Conservation (phyloP, 495 filamentous ascomycete genomes). For the Echria macrotheca region DNA sequence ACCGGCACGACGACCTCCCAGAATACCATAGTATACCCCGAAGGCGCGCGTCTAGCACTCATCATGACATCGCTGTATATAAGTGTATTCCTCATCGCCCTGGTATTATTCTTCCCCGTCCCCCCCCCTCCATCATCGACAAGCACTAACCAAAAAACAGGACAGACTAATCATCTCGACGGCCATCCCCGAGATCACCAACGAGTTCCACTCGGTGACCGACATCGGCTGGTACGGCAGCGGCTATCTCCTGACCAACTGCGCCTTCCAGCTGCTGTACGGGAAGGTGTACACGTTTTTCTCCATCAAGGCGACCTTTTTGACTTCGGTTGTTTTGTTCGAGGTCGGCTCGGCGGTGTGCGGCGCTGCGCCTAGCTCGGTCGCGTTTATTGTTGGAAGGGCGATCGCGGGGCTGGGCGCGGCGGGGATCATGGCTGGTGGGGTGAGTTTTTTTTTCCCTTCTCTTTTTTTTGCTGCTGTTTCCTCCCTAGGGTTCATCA, state of each 20-base stretch:
- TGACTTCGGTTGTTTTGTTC: conserved; percentile 40
- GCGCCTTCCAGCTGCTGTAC: conserved; percentile 40
- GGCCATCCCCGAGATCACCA: conserved; percentile 48
- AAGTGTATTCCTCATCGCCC: conserved; percentile 24
- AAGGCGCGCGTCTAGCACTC: no score
- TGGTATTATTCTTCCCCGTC: conserved; percentile 31
- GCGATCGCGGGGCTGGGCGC: conserved; percentile 48
- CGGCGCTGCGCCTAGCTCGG: conserved; percentile 48
- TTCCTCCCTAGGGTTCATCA: conserved; percentile 32
- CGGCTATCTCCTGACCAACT: conserved; percentile 46
- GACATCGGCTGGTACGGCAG: conserved; percentile 55
- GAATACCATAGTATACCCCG: no score
- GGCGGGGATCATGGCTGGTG: conserved; percentile 34
- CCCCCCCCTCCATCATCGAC: conserved; percentile 13
- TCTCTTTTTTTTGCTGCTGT: no score
- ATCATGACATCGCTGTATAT: no score
- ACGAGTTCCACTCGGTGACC: conserved; percentile 40
- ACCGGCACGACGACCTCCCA: no score
- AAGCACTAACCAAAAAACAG: conserved; percentile 6
- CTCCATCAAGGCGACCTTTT: conserved; percentile 36
- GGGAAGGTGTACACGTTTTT: conserved; percentile 49
- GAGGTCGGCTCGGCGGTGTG: conserved; percentile 51
- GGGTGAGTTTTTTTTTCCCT: no score
- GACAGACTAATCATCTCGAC: conserved; percentile 42
- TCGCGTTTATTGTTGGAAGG: conserved; percentile 51